Evolutionary conservation across 2,329 filamentous ascomycete species (phyloP).

Genomic region (Trichophyton benhamiae): DNA sequence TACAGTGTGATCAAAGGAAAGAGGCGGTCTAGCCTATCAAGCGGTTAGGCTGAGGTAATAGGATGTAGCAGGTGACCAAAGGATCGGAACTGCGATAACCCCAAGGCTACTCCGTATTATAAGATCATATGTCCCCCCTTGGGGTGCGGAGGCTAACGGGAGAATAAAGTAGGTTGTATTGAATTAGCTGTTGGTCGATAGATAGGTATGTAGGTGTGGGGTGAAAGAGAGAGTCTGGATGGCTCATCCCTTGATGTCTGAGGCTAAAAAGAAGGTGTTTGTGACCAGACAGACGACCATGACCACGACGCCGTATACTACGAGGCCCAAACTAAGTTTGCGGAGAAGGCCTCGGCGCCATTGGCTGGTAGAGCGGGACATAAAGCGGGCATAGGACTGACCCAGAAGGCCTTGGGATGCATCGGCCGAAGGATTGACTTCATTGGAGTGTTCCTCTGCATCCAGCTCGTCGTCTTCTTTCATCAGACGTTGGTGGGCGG

Average conservation of each 20-base stretch:
- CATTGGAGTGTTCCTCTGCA: slow-evolving; percentile 25
- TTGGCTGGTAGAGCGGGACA: slow-evolving; percentile 50
- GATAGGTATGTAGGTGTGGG: too few relatives aligned
- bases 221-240: too few relatives aligned
- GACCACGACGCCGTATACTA: slow-evolving; percentile 71
- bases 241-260: slow-evolving; percentile 30
- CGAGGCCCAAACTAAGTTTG: slow-evolving; percentile 60
- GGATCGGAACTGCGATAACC: neutral
- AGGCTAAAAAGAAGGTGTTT: slow-evolving; percentile 66
- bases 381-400: slow-evolving; percentile 38
- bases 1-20: neutral
- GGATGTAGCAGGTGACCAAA: neutral
- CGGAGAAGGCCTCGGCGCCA: slow-evolving; percentile 55
- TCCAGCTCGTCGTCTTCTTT: slow-evolving; percentile 77
- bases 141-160: neutral
- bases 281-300: slow-evolving; percentile 81
- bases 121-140: neutral
- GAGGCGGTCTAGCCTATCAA: neutral
- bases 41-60: neutral
- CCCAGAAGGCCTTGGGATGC: slow-evolving; percentile 21
- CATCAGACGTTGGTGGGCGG: slow-evolving; percentile 70
- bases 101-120: neutral
- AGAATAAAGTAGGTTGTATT: neutral
- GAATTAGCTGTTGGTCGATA: neutral
- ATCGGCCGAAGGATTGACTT: slow-evolving; percentile 10